Conservation (phyloP, 495 filamentous ascomycete species). For the Lasiosphaeria miniovina region DNA sequence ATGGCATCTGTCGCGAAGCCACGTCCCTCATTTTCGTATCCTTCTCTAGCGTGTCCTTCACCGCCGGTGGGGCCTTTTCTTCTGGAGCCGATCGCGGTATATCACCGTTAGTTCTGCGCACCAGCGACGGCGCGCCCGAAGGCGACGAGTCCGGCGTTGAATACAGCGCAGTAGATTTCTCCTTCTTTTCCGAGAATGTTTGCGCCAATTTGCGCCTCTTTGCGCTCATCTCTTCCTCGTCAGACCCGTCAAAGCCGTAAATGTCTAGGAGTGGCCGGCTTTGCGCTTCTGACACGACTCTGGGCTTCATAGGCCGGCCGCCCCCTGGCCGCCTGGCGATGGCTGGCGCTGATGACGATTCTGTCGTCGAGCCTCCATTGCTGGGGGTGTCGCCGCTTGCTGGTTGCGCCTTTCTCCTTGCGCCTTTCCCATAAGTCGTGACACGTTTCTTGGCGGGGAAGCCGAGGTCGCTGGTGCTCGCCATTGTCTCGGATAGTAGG, state of each 20-base stretch:
- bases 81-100: slow-evolving; percentile 12
- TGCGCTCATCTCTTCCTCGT: slow-evolving; percentile 17
- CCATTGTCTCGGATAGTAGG: slow-evolving; percentile 22
- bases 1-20: slow-evolving; percentile 18
- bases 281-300: slow-evolving; percentile 15
- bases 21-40: slow-evolving; percentile 23
- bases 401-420: slow-evolving; percentile 29
- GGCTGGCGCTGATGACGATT: slow-evolving; percentile 5
- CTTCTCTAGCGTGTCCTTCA: slow-evolving; percentile 24
- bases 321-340: slow-evolving; percentile 1
- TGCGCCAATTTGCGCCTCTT: slow-evolving; percentile 29
- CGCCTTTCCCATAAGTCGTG: slow-evolving; percentile 41
- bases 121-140: slow-evolving; percentile 12
- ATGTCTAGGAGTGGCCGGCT: slow-evolving; percentile 28
- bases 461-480: slow-evolving; percentile 32
- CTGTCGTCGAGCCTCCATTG: slow-evolving; percentile 18
- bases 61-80: slow-evolving; percentile 9
- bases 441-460: slow-evolving; percentile 35
- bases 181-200: slow-evolving; percentile 22
- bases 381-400: slow-evolving; percentile 13
- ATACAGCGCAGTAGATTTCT: slow-evolving; percentile 20
- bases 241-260: slow-evolving; percentile 6
- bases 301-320: slow-evolving; percentile 1
- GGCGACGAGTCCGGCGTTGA: slow-evolving; percentile 32
- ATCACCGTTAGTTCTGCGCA: slow-evolving; percentile 5